These are phyloP conservation scores for Nicotiana knightiana DNA, from an alignment of 257 asterid species.

Conservation along the genomic window DNA sequence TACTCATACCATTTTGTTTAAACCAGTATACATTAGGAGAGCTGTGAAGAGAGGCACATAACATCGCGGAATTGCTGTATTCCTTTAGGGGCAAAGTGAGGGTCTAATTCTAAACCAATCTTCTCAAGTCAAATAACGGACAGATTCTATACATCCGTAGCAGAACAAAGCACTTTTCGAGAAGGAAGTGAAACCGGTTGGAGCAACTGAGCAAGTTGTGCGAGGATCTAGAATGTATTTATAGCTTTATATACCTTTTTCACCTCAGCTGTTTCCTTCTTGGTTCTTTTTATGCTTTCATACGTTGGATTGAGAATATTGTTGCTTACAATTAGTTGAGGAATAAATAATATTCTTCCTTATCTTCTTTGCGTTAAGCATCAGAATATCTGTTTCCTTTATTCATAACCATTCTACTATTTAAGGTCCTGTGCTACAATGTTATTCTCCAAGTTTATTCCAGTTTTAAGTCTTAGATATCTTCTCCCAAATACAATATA, in stretches of 20 bases:
- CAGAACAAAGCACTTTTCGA: background rate
- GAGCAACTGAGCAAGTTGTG: background rate
- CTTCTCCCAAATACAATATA: background rate
- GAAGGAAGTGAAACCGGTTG: background rate
- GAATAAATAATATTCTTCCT: conserved; percentile 34
- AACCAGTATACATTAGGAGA: background rate
- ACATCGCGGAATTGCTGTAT: background rate
- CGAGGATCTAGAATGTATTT: conserved; percentile 29
- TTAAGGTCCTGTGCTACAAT: conserved; percentile 5
- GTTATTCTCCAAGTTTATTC: background rate
- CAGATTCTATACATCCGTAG: background rate
- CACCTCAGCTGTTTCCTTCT: conserved; percentile 5
- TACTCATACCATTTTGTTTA: background rate
- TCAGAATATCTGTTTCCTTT: conserved; percentile 6
- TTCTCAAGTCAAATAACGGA: background rate
- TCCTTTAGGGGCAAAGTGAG: background rate
- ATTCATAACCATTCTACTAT: conserved; percentile 10
- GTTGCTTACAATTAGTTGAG: conserved; percentile 15
- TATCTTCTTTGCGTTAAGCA: conserved; percentile 33
- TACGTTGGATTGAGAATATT: conserved; percentile 27
- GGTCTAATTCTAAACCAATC: background rate
- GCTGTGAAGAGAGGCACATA: background rate
- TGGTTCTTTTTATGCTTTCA: conserved; percentile 14
- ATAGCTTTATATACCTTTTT: conserved; percentile 17
- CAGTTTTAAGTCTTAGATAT: background rate